A percentile compares a stretch with the other conserved stretches of the same genome.
Evolutionary conservation across 257 asterid genomes (phyloP).

Genomic region (Sherardia arvensis): DNA sequence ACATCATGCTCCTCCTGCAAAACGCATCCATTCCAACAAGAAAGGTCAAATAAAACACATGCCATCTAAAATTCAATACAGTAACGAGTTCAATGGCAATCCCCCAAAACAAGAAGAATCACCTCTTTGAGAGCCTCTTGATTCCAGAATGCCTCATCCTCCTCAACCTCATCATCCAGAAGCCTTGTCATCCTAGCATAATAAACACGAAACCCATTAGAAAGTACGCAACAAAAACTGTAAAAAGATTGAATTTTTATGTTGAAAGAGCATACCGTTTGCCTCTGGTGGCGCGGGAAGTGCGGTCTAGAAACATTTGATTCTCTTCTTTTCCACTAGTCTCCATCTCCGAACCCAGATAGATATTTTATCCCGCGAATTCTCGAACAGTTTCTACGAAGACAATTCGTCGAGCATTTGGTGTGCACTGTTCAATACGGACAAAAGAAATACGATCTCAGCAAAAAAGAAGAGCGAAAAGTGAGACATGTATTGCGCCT

Average conservation of each 20-base stretch:
- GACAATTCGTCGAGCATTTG: constrained; percentile 16
- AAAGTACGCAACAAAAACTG: constrained; percentile 7
- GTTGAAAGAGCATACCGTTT: constrained; percentile 42
- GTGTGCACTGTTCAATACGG: background rate
- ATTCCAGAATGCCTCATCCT: constrained; percentile 85
- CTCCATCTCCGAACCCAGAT: constrained; percentile 31
- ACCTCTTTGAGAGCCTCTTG: constrained; percentile 98
- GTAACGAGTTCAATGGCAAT: background rate
- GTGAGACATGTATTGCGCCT: background rate
- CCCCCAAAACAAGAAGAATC: background rate
- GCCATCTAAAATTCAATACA: background rate
- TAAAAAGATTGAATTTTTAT: background rate
- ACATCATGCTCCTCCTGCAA: constrained; percentile 72
- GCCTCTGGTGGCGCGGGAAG: constrained; percentile 84
- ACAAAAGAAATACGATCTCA: background rate
- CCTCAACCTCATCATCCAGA: constrained; percentile 83
- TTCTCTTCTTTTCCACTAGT: constrained; percentile 26
- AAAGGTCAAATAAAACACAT: background rate
- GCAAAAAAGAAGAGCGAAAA: background rate
- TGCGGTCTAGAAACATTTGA: constrained; percentile 53
- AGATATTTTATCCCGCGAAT: background rate
- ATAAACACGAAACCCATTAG: constrained; percentile 8
- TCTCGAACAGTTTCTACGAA: background rate
- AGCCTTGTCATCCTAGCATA: constrained; percentile 67
- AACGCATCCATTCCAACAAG: constrained; percentile 8